phyloP scores from a whole-genome alignment of 2,329 filamentous ascomycete species.

The Fusarium napiforme region DNA sequence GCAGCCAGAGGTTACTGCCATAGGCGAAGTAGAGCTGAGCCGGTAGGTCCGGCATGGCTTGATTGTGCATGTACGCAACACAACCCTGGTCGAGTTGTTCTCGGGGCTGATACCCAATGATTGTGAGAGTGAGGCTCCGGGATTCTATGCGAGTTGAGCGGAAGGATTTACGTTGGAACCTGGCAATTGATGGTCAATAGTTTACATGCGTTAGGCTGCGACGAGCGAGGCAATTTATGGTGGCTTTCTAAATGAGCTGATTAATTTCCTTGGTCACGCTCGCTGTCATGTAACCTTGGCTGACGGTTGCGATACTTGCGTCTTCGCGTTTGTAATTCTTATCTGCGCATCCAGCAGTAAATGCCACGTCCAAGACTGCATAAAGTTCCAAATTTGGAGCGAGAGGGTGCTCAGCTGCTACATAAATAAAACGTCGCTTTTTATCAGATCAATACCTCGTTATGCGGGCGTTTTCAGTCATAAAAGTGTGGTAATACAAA shows the following conservation, averaged over 20 bases:
- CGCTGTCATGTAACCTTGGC: not conserved
- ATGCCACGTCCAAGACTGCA: not conserved
- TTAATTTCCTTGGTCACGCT: not conserved
- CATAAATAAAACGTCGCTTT: rapidly evolving
- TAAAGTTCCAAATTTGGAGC: too few relatives aligned
- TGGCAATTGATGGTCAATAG: not conserved
- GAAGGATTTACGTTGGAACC: not conserved
- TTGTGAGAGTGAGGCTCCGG: not conserved
- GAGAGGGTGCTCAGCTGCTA: not conserved
- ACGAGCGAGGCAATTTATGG: not conserved
- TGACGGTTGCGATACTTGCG: not conserved
- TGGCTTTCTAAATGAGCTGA: not conserved
- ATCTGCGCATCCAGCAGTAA: not conserved
- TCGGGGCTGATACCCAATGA: not conserved
- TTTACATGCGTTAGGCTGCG: not conserved
- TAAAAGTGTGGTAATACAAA: not conserved
- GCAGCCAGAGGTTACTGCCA: not conserved
- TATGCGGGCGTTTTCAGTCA: not conserved
- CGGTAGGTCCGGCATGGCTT: not conserved
- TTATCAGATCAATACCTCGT: rapidly evolving
- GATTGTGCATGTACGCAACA: not conserved
- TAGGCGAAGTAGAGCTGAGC: not conserved
- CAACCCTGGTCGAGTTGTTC: not conserved
- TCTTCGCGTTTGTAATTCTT: not conserved
- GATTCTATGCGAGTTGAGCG: not conserved